A percentile compares a stretch with the other conserved stretches of the same genome.
Evolutionary conservation across 306 rosid species (phyloP).

Genomic region (Lagenaria siceraria): DNA sequence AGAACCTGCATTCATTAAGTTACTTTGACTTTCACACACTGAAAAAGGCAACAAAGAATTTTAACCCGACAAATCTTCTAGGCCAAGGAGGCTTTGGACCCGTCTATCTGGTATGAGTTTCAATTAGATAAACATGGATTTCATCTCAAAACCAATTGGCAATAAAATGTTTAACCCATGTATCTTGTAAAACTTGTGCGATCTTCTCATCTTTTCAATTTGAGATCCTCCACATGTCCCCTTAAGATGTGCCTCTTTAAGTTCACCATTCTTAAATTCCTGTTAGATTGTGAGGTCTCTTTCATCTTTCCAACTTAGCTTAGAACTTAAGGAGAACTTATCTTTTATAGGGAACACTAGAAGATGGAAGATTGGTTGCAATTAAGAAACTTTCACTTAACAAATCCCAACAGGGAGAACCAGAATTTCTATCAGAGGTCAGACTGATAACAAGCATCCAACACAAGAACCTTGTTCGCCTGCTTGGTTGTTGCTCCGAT

Average conservation of each 20-base stretch:
- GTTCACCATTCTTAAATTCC: too few relatives aligned
- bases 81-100: conserved; percentile 98
- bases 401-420: conserved; percentile 81
- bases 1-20: conserved; percentile 46
- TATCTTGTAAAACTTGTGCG: too few relatives aligned
- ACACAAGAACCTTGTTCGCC: conserved; percentile 79
- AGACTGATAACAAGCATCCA: conserved; percentile 79
- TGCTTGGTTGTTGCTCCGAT: conserved; percentile 74
- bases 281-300: too few relatives aligned
- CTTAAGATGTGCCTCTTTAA: too few relatives aligned
- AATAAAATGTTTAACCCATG: too few relatives aligned
- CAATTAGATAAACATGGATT: too few relatives aligned
- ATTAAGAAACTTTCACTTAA: conserved; percentile 64
- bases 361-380: conserved; percentile 56
- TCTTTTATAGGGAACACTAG: conserved; percentile 47
- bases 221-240: too few relatives aligned
- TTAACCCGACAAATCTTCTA: conserved; percentile 48
- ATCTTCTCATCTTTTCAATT: too few relatives aligned
- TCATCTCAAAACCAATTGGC: too few relatives aligned
- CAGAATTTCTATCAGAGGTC: conserved; percentile 75
- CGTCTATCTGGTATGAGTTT: conserved; percentile 53
- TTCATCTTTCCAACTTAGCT: neutral
- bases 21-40: conserved; percentile 47
- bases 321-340: neutral
- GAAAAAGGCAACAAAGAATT: conserved; percentile 67